These are phyloP conservation scores for Taxillus chinensis DNA, from an alignment of 164 flowering plant species.

Conservation along the genomic window DNA sequence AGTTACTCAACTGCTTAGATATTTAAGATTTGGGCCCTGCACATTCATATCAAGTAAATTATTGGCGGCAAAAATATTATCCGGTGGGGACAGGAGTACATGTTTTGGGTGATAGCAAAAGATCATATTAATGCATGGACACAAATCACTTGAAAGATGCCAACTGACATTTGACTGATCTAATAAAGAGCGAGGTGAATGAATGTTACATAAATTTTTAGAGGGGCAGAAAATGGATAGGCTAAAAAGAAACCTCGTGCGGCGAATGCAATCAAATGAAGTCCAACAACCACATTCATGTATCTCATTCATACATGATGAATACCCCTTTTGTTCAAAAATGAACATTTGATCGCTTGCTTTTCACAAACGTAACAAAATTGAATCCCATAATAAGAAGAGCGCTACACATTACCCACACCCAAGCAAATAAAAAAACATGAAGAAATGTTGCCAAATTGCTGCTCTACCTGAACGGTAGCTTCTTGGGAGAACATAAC, in stretches of 20 bases:
- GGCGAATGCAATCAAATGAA: constrained; percentile 19
- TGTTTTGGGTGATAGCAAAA: background rate
- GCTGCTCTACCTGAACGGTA: constrained; percentile 35
- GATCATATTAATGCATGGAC: constrained; percentile 64
- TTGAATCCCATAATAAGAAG: background rate
- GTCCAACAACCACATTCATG: constrained; percentile 57
- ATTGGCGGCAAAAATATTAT: constrained; percentile 1
- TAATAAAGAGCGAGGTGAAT: constrained; percentile 4
- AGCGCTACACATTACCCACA: background rate
- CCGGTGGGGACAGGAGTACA: background rate
- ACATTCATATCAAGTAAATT: constrained; percentile 7
- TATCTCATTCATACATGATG: constrained; percentile 68
- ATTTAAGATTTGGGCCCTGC: constrained; percentile 54
- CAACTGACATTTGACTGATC: constrained; percentile 44
- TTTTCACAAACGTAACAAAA: constrained; percentile 36
- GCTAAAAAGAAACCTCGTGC: constrained; percentile 25
- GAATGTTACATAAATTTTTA: background rate
- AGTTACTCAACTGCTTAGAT: constrained; percentile 30
- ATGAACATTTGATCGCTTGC: constrained; percentile 51
- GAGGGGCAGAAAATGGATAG: background rate
- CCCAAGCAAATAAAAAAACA: background rate
- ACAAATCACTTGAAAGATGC: constrained; percentile 50
- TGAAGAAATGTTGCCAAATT: background rate
- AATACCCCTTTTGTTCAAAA: constrained; percentile 43
- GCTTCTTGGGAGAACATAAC: constrained; percentile 58